Evolutionary conservation across 2,329 filamentous ascomycete species (phyloP), one percentile per base, ranked within the genome.

Genomic region (Exophiala oligosperma): DNA sequence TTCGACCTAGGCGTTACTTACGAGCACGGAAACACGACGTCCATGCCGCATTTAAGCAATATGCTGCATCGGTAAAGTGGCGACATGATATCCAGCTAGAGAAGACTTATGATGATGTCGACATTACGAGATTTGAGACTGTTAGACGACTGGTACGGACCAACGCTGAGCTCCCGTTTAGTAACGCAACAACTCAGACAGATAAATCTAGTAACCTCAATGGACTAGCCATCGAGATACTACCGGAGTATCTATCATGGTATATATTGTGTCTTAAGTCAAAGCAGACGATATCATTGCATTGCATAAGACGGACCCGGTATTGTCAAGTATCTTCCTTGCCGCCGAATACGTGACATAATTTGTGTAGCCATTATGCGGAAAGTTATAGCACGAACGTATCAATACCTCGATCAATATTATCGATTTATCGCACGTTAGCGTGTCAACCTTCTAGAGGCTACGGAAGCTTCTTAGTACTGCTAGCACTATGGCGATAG

Each of bases 201-300:
- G 40, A 44, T 53, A 24, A 23, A 26, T 53, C 51, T 47, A 53
- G 51, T 40, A 53, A 69, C 89, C 89, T 28, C 89, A 96, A 84
- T 97, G 92, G 89, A 95, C 90, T 23, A 92, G 92, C 56, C 88
- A 91, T 63, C 85, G 92, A 66, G 92, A 97, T 76, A 89, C 86
- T 66, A 88, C 91, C 65, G 92, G 92, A 65, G 96, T 96, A 61
- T 92, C 92, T 5, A 82, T 96, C 66, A 97, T 93, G 74, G 83
- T 96, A 61, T 96, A 90, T 74, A 48, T 56, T 37, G 54, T 56
- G 28, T 43, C 54, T 32, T 24, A 50, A 43, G 49, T 56, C 24
- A 35, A 43, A 43, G 35, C 44, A 40, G 54, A 51, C 17, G 54
- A 56, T 28, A 50, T 56, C 54, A 47, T 56, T 24, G 44, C 44